These are phyloP conservation scores for Umbellularia californica DNA, from an alignment of 164 flowering plant species.

Conservation along the genomic window DNA sequence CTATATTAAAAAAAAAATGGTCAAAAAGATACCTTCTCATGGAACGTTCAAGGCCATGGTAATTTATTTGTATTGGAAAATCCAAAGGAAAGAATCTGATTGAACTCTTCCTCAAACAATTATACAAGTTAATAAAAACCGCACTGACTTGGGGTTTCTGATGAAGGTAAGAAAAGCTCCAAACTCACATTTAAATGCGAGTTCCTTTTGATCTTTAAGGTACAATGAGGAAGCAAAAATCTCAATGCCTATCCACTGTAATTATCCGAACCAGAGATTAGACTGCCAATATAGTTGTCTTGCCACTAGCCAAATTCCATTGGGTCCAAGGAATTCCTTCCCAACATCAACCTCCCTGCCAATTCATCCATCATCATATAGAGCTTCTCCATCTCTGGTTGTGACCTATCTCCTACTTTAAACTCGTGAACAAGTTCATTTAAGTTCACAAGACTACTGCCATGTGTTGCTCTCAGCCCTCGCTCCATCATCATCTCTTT, in stretches of 20 bases:
- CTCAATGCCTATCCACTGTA: background rate
- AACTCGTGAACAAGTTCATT: conserved; percentile 49
- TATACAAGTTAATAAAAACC: too few relatives aligned
- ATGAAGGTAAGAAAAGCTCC: too few relatives aligned
- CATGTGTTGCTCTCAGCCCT: conserved; percentile 29
- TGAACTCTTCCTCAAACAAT: too few relatives aligned
- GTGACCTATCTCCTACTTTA: conserved; percentile 24
- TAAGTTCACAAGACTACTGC: conserved; percentile 56
- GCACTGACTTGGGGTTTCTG: too few relatives aligned
- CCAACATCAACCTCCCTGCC: conserved; percentile 14
- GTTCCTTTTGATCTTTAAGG: background rate
- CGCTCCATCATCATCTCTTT: conserved; percentile 38
- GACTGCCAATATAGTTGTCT: background rate
- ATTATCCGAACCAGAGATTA: background rate
- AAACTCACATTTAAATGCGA: too few relatives aligned
- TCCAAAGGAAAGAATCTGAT: too few relatives aligned
- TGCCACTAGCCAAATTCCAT: conserved; percentile 1
- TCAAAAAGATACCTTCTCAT: too few relatives aligned
- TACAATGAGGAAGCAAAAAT: conserved; percentile 1
- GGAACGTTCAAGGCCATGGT: too few relatives aligned
- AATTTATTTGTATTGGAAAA: too few relatives aligned
- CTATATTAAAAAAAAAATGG: too few relatives aligned
- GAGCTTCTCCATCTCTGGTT: conserved; percentile 21
- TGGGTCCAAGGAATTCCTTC: background rate
- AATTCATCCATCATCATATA: conserved; percentile 25